phyloP scores from a whole-genome alignment of 495 filamentous ascomycete genomes.

The Rostrohypoxylon terebratum region DNA sequence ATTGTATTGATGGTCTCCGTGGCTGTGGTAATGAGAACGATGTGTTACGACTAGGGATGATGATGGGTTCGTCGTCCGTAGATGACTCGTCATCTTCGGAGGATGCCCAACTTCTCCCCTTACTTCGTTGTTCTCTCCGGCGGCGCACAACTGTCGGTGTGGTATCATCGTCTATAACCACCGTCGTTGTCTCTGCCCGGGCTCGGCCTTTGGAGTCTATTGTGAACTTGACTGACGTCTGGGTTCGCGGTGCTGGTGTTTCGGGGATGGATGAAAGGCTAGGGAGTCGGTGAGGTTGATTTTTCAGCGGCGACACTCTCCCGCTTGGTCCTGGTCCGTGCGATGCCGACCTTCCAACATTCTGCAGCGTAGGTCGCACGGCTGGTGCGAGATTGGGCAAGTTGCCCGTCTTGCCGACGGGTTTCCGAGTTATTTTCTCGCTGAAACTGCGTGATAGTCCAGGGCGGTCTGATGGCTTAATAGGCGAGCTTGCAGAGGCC shows the following conservation, averaged over 20 bases:
- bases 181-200: conserved; percentile 74
- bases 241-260: conserved; percentile 55
- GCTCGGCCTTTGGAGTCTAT: conserved; percentile 80
- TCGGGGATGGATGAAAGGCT: conserved; percentile 66
- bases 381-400: conserved; percentile 55
- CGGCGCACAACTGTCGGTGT: conserved; percentile 43
- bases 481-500: conserved; percentile 65
- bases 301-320: conserved; percentile 63
- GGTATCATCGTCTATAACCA: conserved; percentile 61
- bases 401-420: conserved; percentile 42
- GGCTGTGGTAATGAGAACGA: conserved; percentile 72
- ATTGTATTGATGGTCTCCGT: conserved; percentile 59
- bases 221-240: conserved; percentile 72
- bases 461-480: conserved; percentile 62
- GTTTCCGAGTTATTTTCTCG: conserved; percentile 59
- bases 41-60: conserved; percentile 70
- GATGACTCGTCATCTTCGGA: conserved; percentile 65
- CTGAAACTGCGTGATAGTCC: conserved; percentile 72
- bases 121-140: conserved; percentile 30
- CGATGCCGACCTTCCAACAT: conserved; percentile 49
- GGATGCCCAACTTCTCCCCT: conserved; percentile 52
- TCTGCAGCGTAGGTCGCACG: conserved; percentile 38
- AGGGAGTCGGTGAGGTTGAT: conserved; percentile 56
- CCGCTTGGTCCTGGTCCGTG: conserved; percentile 56
- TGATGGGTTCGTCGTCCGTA: conserved; percentile 74